phyloP scores from a whole-genome alignment of 106 monocot species.

The Allium sativum region DNA sequence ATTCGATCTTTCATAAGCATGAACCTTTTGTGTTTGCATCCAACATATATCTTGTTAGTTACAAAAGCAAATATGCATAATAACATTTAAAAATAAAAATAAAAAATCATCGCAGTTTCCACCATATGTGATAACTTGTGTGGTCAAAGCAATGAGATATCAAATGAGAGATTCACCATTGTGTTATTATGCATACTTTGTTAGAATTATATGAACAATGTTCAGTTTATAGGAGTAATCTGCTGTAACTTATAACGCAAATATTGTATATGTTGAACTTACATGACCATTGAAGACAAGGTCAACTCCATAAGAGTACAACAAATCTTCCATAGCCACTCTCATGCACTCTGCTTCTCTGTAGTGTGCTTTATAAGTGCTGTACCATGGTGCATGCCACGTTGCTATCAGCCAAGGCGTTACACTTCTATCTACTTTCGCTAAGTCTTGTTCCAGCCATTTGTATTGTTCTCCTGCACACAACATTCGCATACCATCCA shows the following conservation, averaged over 20 bases:
- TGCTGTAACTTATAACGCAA: too few relatives aligned
- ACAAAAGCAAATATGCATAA: neutral
- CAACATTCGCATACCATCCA: too few relatives aligned
- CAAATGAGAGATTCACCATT: too few relatives aligned
- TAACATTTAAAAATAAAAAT: neutral
- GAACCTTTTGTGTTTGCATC: neutral
- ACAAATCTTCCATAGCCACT: conserved; percentile 79
- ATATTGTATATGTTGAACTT: conserved; percentile 11
- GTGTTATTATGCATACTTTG: too few relatives aligned
- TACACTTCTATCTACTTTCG: conserved; percentile 48
- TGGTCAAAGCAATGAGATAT: too few relatives aligned
- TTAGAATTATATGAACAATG: too few relatives aligned
- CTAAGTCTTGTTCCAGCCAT: conserved; percentile 75
- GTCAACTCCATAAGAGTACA: conserved; percentile 68
- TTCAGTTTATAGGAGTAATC: too few relatives aligned
- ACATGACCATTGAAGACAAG: conserved; percentile 87
- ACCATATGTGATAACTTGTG: too few relatives aligned
- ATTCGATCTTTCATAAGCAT: conserved; percentile 9
- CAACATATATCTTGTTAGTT: too few relatives aligned
- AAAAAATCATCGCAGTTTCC: too few relatives aligned
- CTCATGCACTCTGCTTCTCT: conserved; percentile 92
- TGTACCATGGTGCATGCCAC: conserved; percentile 94
- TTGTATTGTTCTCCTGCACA: conserved; percentile 59
- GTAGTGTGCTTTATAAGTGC: conserved; percentile 74
- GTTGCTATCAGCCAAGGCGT: conserved; percentile 87